Conservation (phyloP, 164 flowering plant species). For the Chimonanthus praecox region DNA sequence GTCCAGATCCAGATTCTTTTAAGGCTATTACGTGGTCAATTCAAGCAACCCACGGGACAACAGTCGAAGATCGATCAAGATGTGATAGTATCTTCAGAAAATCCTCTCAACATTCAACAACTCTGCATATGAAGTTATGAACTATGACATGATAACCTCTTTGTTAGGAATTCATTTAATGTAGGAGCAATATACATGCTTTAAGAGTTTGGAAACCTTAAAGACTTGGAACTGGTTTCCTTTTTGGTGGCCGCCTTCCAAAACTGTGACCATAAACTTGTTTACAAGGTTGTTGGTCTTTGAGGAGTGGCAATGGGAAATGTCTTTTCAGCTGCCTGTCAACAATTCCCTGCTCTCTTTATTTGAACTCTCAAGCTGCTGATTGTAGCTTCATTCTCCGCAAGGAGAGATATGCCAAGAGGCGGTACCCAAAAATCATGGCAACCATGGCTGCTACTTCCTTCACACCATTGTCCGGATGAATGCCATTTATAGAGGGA, state of each 20-base stretch:
- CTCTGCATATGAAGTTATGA: no score
- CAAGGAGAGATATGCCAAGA: slow-evolving; percentile 81
- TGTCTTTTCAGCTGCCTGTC: not conserved
- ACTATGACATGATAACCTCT: no score
- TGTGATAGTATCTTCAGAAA: not conserved
- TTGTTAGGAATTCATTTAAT: no score
- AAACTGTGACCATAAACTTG: not conserved
- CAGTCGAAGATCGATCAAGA: not conserved
- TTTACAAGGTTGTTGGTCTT: not conserved
- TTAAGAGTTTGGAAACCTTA: not conserved
- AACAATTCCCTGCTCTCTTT: not conserved
- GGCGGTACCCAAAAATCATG: slow-evolving; percentile 89
- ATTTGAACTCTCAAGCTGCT: not conserved
- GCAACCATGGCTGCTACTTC: slow-evolving; percentile 61
- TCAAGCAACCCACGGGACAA: no score
- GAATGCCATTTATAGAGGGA: slow-evolving; percentile 39
- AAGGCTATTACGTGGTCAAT: no score
- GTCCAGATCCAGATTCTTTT: no score
- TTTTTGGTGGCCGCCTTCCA: not conserved
- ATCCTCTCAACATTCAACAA: not conserved
- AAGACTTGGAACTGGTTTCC: not conserved
- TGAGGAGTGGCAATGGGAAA: not conserved
- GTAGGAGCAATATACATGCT: not conserved
- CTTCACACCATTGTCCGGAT: slow-evolving; percentile 41
- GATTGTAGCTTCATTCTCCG: slow-evolving; percentile 60